Conservation (phyloP, 306 rosid species). For the Elaeagnus macrophylla region DNA sequence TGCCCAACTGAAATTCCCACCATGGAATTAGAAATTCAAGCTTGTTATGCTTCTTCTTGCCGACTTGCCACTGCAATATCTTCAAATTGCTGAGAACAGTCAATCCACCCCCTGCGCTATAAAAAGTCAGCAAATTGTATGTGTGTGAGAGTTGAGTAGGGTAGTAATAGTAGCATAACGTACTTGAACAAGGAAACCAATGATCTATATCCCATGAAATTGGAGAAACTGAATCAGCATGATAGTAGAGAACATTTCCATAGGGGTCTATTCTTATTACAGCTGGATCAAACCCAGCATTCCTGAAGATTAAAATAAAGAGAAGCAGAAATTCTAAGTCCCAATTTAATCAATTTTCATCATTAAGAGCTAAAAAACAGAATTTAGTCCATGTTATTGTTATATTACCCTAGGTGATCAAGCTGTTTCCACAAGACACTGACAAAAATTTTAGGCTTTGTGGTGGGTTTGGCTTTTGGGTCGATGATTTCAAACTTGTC, state of each 20-base stretch:
- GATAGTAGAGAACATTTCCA: conserved; percentile 85
- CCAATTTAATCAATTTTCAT: conserved; percentile 1
- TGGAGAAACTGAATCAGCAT: conserved; percentile 92
- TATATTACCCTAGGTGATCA: conserved; percentile 70
- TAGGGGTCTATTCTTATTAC: conserved; percentile 76
- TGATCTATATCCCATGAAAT: conserved; percentile 97
- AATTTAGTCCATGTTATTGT: conserved; percentile 8
- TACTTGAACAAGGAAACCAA: conserved; percentile 97
- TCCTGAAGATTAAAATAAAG: conserved; percentile 34
- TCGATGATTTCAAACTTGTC: conserved; percentile 63
- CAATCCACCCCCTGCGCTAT: conserved; percentile 79
- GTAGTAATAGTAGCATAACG: background rate
- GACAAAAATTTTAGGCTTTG: conserved; percentile 63
- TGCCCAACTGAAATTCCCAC: conserved; percentile 96
- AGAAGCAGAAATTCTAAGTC: background rate
- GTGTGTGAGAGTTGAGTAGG: conserved; percentile 10
- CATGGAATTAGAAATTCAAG: conserved; percentile 88
- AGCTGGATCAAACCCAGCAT: conserved; percentile 94
- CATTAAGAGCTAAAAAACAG: background rate
- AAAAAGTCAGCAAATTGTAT: background rate
- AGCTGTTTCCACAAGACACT: conserved; percentile 92
- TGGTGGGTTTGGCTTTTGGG: conserved; percentile 66
- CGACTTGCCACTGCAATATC: conserved; percentile 73
- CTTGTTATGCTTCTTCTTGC: conserved; percentile 68
- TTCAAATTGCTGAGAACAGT: conserved; percentile 87